These are phyloP conservation scores for Calophaca sinica DNA, from an alignment of 306 rosid genomes.

Conservation along the genomic window DNA sequence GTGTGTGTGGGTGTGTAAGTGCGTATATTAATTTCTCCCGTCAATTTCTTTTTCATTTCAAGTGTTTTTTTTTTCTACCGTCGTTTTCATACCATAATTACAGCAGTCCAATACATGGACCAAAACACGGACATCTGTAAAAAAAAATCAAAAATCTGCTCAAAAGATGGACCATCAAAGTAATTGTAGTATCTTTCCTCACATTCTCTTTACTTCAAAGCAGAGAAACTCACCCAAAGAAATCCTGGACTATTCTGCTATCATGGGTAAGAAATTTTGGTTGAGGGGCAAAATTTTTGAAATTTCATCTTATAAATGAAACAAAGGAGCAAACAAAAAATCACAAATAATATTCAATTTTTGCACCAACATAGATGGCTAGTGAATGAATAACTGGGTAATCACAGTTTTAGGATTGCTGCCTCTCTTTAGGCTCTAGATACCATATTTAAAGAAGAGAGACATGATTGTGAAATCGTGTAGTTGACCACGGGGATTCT, in stretches of 20 bases:
- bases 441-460: no score
- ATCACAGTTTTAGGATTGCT: no score
- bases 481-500: no score
- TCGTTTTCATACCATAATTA: not conserved
- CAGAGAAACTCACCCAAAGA: not conserved
- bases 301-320: not conserved
- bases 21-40: not conserved
- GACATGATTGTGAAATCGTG: no score
- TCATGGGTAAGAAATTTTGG: not conserved
- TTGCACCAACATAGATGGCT: not conserved
- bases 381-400: not conserved
- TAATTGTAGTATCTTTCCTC: not conserved
- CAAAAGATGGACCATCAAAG: not conserved
- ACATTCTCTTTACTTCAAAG: not conserved
- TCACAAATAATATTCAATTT: not conserved
- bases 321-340: not conserved
- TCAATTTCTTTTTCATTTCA: not conserved
- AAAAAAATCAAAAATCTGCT: no score
- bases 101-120: no score
- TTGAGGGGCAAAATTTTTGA: no score
- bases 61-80: not conserved
- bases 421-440: no score
- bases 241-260: not conserved
- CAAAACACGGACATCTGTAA: no score
- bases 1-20: not conserved